Conservation (phyloP, 768 basidiomycete species). For the Hericium erinaceus region DNA sequence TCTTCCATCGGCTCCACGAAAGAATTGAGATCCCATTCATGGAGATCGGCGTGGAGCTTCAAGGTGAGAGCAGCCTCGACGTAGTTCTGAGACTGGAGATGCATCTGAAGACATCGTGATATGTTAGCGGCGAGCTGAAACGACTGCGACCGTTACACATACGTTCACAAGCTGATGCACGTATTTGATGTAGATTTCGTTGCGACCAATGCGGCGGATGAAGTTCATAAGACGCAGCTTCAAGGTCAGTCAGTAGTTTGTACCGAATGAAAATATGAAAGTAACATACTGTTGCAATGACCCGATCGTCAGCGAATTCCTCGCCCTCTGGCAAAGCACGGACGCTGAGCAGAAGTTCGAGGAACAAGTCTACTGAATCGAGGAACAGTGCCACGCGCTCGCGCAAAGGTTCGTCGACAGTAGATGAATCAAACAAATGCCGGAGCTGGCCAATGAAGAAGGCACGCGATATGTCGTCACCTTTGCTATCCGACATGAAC, state of each 20-base stretch:
- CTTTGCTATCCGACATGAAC: constrained; percentile 89
- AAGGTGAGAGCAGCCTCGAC: constrained; percentile 90
- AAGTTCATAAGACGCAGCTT: constrained; percentile 89
- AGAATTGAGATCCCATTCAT: constrained; percentile 78
- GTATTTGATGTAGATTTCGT: constrained; percentile 94
- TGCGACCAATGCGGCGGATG: constrained; percentile 81
- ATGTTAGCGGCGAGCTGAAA: background rate
- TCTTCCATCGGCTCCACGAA: constrained; percentile 87
- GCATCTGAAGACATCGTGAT: constrained; percentile 46
- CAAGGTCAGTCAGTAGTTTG: background rate
- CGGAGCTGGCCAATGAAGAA: constrained; percentile 91
- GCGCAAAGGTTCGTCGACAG: constrained; percentile 72
- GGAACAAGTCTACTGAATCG: constrained; percentile 85
- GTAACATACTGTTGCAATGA: constrained; percentile 69
- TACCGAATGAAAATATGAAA: background rate
- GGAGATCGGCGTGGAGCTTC: constrained; percentile 88
- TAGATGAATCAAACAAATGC: constrained; percentile 76
- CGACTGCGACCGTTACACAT: constrained; percentile 19
- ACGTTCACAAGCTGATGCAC: constrained; percentile 92
- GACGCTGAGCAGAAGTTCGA: constrained; percentile 81
- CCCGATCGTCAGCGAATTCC: constrained; percentile 90
- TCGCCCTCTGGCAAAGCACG: constrained; percentile 87
- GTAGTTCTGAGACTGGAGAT: constrained; percentile 81
- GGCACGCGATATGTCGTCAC: constrained; percentile 83
- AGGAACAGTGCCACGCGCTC: constrained; percentile 75